phyloP scores from a whole-genome alignment of 2,329 filamentous ascomycete species.

The Ceratocystis albifundus region DNA sequence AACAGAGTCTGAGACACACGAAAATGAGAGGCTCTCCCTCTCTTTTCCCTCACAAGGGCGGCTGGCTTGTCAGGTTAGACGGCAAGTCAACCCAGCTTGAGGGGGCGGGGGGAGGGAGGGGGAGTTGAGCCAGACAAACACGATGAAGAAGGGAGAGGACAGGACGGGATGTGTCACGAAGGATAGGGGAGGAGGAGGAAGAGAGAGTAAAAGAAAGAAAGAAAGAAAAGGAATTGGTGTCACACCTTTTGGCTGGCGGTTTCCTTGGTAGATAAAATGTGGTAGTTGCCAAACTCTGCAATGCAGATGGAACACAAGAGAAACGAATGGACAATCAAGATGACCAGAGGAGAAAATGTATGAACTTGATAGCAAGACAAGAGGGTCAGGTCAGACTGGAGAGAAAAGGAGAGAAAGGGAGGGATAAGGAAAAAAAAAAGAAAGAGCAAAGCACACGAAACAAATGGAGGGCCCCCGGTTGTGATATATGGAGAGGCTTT shows the following conservation, averaged over 20 bases:
- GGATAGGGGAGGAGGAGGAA: constrained; percentile 3
- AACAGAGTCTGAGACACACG: neutral
- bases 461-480: neutral
- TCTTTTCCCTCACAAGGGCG: neutral
- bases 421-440: neutral
- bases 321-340: constrained; percentile 14
- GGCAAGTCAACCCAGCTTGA: neutral
- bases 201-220: constrained; percentile 8
- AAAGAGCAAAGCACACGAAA: neutral
- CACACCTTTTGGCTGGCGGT: neutral
- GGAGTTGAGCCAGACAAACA: neutral
- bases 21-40: neutral
- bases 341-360: constrained; percentile 7
- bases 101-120: neutral
- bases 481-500: neutral
- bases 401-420: neutral
- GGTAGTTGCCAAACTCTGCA: neutral
- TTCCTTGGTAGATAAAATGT: neutral
- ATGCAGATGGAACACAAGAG: constrained; percentile 5
- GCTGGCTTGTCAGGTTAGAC: neutral
- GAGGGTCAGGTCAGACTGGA: neutral
- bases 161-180: neutral
- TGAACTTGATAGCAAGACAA: neutral
- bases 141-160: neutral
- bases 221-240: neutral